Evolutionary conservation across 306 rosid species (phyloP).

Genomic region (Urtica urens): DNA sequence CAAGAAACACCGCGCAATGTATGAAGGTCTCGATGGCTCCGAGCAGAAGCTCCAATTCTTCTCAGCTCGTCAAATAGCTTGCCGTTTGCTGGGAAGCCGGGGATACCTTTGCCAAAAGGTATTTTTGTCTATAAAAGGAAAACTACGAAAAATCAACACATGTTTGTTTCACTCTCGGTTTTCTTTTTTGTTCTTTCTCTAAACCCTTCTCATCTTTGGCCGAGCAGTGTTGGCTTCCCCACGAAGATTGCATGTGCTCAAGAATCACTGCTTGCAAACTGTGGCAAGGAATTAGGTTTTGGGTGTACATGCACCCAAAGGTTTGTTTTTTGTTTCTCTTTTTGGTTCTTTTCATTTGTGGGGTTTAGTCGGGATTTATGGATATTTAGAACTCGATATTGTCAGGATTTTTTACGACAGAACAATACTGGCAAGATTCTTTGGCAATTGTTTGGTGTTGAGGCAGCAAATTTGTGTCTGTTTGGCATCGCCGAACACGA

Average conservation of each 20-base stretch:
- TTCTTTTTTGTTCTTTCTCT: not conserved
- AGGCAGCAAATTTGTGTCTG: constrained; percentile 71
- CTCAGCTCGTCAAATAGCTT: constrained; percentile 87
- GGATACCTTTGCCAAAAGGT: constrained; percentile 97
- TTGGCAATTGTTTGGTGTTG: constrained; percentile 82
- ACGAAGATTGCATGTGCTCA: constrained; percentile 85
- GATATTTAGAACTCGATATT: constrained; percentile 5
- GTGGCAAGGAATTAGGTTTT: constrained; percentile 56
- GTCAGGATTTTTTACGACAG: constrained; percentile 83
- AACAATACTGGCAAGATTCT: constrained; percentile 87
- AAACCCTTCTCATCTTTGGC: not conserved
- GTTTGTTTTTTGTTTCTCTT: constrained; percentile 25
- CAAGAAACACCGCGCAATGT: constrained; percentile 76
- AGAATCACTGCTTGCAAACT: constrained; percentile 37
- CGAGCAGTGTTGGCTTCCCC: constrained; percentile 84
- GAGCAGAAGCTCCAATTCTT: constrained; percentile 67
- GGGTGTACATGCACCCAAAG: constrained; percentile 99
- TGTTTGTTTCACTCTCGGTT: not conserved
- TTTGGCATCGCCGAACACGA: constrained; percentile 78
- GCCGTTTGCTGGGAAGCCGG: constrained; percentile 86
- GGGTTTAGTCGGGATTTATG: no score
- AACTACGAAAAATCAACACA: no score
- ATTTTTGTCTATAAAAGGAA: not conserved
- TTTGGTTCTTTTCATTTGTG: no score
- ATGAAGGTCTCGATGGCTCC: constrained; percentile 58